Percentiles rank a stretch among this genome's conserved stretches.
Evolutionary conservation across 495 filamentous ascomycete genomes (phyloP).

Genomic region (Neurospora tetrasperma): DNA sequence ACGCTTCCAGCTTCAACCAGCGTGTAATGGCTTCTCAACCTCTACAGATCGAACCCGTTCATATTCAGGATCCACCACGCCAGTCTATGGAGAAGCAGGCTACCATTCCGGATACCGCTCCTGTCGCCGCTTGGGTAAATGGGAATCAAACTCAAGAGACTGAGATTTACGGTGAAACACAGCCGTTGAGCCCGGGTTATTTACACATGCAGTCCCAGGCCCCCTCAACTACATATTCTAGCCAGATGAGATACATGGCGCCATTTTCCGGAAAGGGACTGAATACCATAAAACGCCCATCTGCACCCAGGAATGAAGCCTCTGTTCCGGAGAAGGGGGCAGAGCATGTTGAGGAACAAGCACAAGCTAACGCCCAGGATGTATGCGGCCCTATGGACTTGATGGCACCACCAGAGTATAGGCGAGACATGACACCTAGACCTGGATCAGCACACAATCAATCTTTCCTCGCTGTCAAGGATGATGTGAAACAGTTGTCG

Average conservation of each 20-base stretch:
- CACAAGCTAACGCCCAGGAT: conserved; percentile 8
- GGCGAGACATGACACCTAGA: conserved; percentile 6
- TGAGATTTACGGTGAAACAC: conserved; percentile 16
- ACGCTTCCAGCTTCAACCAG: conserved; percentile 11
- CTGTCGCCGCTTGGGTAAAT: conserved; percentile 25
- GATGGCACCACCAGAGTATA: background rate
- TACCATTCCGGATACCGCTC: background rate
- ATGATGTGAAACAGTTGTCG: conserved; percentile 24
- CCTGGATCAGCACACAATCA: conserved; percentile 6
- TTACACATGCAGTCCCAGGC: conserved; percentile 37
- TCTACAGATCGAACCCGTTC: conserved; percentile 10
- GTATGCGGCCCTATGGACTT: background rate
- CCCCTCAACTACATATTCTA: conserved; percentile 37
- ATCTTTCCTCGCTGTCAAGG: conserved; percentile 5
- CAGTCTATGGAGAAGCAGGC: background rate
- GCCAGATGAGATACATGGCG: conserved; percentile 32
- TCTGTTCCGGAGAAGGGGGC: conserved; percentile 8
- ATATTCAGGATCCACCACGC: conserved; percentile 3
- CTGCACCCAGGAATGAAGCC: conserved; percentile 21
- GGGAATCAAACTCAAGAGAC: conserved; percentile 27
- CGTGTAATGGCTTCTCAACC: conserved; percentile 13
- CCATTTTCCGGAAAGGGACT: conserved; percentile 41
- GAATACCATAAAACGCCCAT: conserved; percentile 34
- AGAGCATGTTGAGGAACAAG: conserved; percentile 13
- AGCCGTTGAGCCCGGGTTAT: conserved; percentile 43